Percentiles rank a stretch among this genome's conserved stretches.
Conservation (phyloP, 2,329 filamentous ascomycete genomes). For the Sarocladium kiliense region DNA sequence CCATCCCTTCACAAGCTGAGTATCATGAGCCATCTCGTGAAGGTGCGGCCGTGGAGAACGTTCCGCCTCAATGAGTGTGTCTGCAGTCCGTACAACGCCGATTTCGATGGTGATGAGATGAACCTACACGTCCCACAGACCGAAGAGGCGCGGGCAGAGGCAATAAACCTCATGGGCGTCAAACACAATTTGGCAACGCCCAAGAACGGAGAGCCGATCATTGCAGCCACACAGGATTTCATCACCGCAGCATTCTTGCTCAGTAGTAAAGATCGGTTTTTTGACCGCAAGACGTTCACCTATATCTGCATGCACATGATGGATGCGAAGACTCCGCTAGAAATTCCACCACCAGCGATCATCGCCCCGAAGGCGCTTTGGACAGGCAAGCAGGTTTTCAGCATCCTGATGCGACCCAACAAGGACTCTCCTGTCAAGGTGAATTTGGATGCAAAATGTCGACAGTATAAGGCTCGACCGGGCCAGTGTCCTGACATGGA, state of each 20-base stretch:
- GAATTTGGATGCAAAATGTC: conserved; percentile 90
- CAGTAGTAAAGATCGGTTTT: conserved; percentile 90
- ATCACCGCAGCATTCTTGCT: conserved; percentile 91
- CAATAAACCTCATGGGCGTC: conserved; percentile 94
- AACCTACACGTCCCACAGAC: conserved; percentile 97
- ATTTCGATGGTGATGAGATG: conserved; percentile 99
- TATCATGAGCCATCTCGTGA: conserved; percentile 94
- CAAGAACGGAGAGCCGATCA: conserved; percentile 96
- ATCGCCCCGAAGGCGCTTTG: conserved; percentile 81
- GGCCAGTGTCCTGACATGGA: conserved; percentile 65
- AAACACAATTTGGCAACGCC: conserved; percentile 94
- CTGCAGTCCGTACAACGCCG: conserved; percentile 95
- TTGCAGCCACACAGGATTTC: conserved; percentile 98
- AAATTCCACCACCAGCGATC: conserved; percentile 82
- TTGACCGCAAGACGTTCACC: conserved; percentile 80
- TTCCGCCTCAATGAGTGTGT: conserved; percentile 98
- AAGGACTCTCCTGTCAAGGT: conserved; percentile 75
- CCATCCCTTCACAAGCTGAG: conserved; percentile 97
- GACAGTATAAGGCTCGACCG: conserved; percentile 64
- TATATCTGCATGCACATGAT: conserved; percentile 95
- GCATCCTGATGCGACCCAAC: conserved; percentile 84
- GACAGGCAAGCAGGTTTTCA: conserved; percentile 98
- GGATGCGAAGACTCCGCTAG: conserved; percentile 68
- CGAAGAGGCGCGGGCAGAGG: conserved; percentile 91
- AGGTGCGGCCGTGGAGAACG: conserved; percentile 90